A percentile compares a stretch with the other conserved stretches of the same genome.
Conservation (phyloP, 2,329 filamentous ascomycete species). For the Trichoderma sp. region DNA sequence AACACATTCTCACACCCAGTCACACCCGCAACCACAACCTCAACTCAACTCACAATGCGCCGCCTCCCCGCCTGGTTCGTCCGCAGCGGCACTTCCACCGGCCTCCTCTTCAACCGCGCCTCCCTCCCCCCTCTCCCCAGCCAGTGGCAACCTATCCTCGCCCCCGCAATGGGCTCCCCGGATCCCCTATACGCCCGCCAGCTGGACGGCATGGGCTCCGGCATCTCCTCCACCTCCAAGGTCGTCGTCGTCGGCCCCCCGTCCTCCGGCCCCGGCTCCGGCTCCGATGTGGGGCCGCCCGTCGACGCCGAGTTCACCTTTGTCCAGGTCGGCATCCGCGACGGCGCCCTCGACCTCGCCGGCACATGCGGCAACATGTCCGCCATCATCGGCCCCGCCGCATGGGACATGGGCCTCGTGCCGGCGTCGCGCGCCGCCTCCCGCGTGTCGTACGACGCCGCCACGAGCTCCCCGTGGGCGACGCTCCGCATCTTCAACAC, state of each 20-base stretch:
- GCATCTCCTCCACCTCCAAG: constrained; percentile 67
- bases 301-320: constrained; percentile 70
- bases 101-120: constrained; percentile 48
- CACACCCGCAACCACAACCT: neutral
- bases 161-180: constrained; percentile 59
- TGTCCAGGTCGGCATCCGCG: constrained; percentile 62
- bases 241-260: constrained; percentile 62
- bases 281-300: neutral
- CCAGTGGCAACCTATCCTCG: constrained; percentile 50
- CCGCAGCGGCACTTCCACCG: constrained; percentile 67
- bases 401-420: constrained; percentile 34
- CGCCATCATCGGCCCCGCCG: constrained; percentile 57
- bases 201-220: constrained; percentile 68
- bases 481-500: constrained; percentile 65
- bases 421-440: neutral
- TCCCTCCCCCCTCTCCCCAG: constrained; percentile 37
- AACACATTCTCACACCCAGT: neutral
- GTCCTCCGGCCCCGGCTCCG: neutral
- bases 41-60: constrained; percentile 17
- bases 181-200: constrained; percentile 63
- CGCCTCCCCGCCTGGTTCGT: constrained; percentile 42
- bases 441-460: constrained; percentile 24
- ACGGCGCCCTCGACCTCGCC: constrained; percentile 59
- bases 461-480: constrained; percentile 34
- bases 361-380: constrained; percentile 78